Percentiles rank a stretch among this genome's conserved stretches.
phyloP scores from a whole-genome alignment of 805 yeast species.

The Lachancea sp. region DNA sequence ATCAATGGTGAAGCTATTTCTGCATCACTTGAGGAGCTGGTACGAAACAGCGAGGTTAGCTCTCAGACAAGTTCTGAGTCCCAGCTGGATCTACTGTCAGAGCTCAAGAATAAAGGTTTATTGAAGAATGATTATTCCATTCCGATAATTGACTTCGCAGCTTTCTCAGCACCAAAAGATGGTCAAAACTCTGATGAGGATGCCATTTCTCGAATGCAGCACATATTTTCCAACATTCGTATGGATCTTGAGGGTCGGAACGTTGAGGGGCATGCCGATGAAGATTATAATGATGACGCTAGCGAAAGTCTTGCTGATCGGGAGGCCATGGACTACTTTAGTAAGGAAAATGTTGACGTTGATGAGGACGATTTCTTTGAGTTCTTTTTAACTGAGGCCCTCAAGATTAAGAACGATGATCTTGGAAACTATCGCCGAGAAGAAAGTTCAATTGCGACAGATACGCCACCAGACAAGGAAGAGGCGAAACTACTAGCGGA shows the following conservation, averaged over 20 bases:
- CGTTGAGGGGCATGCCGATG: constrained; percentile 2
- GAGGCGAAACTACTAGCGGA: constrained; percentile 1
- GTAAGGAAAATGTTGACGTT: constrained; percentile 38
- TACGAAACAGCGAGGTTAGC: background rate
- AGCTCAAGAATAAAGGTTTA: background rate
- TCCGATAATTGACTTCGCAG: constrained; percentile 1
- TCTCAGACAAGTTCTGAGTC: background rate
- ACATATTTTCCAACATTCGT: constrained; percentile 3
- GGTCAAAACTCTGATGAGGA: background rate
- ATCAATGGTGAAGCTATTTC: constrained; percentile 15
- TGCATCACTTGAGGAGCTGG: constrained; percentile 8
- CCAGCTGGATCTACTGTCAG: background rate
- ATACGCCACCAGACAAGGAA: background rate
- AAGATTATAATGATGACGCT: constrained; percentile 7
- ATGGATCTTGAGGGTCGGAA: constrained; percentile 7
- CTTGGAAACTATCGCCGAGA: constrained; percentile 33
- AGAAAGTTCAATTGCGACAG: background rate
- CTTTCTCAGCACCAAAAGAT: constrained; percentile 1
- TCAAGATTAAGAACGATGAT: constrained; percentile 43
- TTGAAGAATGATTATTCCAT: background rate
- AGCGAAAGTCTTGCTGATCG: constrained; percentile 14
- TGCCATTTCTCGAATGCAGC: constrained; percentile 1
- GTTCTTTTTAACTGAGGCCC: constrained; percentile 49
- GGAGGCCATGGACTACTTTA: constrained; percentile 27
- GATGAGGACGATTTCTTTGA: constrained; percentile 70